phyloP scores from a whole-genome alignment of 2,329 filamentous ascomycete species.

The Ciborinia camelliae region DNA sequence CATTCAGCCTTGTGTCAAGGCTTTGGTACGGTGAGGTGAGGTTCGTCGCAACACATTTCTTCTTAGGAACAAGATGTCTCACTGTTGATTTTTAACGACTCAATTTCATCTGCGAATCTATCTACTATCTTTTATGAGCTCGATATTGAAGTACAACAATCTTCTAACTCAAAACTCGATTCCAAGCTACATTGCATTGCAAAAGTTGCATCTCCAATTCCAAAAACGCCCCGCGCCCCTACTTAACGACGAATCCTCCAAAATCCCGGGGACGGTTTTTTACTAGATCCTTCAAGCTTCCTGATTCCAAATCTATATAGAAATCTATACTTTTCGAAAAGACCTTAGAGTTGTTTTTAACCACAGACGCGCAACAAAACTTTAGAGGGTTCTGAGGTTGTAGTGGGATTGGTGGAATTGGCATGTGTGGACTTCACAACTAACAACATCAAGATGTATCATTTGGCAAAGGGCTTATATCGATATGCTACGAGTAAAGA shows the following conservation, averaged over 20 bases:
- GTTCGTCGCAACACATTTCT: not conserved
- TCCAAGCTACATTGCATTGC: not conserved
- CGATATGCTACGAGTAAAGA: constrained; percentile 96
- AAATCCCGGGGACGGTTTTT: not conserved
- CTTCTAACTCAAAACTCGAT: not conserved
- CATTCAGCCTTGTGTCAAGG: constrained; percentile 15
- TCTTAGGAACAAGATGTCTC: not conserved
- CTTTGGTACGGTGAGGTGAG: not conserved
- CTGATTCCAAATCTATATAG: not conserved
- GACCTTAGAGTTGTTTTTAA: not conserved
- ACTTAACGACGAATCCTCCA: not conserved
- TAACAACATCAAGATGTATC: constrained; percentile 65
- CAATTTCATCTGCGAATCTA: not conserved
- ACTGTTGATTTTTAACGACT: not conserved
- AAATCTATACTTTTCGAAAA: not conserved
- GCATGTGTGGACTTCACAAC: not conserved
- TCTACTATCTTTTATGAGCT: not conserved
- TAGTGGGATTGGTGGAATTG: not conserved
- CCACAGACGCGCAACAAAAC: not conserved
- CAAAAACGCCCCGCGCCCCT: not conserved
- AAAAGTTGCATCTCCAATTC: not conserved
- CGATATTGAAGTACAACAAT: not conserved
- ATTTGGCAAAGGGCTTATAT: constrained; percentile 92
- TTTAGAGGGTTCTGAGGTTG: not conserved
- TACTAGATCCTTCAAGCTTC: not conserved